Base-by-base conservation (phyloP, 148 eudicot genomes). In the Chenopodium quinoa region DNA sequence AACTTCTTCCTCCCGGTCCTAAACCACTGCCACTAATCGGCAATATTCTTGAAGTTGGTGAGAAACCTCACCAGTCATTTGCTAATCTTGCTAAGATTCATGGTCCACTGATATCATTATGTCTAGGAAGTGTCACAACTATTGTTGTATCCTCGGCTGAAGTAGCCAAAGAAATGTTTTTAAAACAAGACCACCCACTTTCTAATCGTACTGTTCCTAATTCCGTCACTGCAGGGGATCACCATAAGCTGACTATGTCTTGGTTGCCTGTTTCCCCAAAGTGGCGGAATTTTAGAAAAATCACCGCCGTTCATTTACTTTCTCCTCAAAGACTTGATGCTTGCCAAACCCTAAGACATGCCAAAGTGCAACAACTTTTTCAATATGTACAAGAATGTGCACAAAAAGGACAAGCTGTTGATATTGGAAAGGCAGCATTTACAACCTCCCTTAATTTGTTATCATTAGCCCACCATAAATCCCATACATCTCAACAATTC, bases 161-260 rank as follows among this genome's bases (percentile, higher is more conserved):
- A n/a, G 78, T 85, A n/a, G 89, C 91, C 16, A 82, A 84, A 78
- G 84, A 89, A 80, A 89, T 76, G 70, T 87, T 79, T 37, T 29
- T 79, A 0, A 79, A 54, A 52, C 56, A 71, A 5, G 81, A 79
- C 52, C 75, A 19, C 2, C 77, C 78, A 13, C 84, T 87, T 50
- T 76, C 88, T 16, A 82, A 46, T 31, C 71, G 89, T 16, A 73
- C 52, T 12, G 22, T 83, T 4, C 89, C 87, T 1, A 77, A 87
- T 64, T 79, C 81, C 0, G 81, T 71, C 16, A 79, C 81, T 8
- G 81, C 81, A 0, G 81, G 81, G 0, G 81, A 79, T 23, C 81
- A 71, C 63, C 75, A 79, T 54, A 79, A 79, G 8, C 54, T 71
- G 0, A 79, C 81, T 23, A 79, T 82, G 56, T 56, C 84, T 0